Conservation (phyloP, 768 basidiomycete species). For the Podaxis pistillaris region DNA sequence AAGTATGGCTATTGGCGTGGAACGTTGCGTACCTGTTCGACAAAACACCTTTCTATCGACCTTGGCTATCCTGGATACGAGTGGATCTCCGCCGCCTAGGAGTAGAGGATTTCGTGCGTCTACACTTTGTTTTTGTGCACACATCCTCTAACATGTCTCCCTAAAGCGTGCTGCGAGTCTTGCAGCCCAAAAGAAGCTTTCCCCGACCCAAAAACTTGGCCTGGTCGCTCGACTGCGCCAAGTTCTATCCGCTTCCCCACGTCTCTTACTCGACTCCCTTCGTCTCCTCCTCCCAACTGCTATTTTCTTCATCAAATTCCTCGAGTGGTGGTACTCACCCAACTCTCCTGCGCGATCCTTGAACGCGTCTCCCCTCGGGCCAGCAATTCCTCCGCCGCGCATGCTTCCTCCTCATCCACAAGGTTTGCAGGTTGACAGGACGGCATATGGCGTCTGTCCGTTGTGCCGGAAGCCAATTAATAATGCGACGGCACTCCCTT, state of each 20-base stretch:
- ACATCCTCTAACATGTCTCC: not conserved
- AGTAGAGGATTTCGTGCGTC: conserved; percentile 73
- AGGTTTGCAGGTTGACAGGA: conserved; percentile 61
- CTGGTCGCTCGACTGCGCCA: conserved; percentile 43
- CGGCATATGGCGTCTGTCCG: conserved; percentile 80
- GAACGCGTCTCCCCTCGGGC: conserved; percentile 60
- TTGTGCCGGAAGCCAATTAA: conserved; percentile 69
- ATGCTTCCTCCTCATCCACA: conserved; percentile 74
- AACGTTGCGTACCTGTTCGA: conserved; percentile 93
- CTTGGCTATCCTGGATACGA: conserved; percentile 87
- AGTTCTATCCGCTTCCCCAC: conserved; percentile 53
- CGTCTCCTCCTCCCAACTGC: conserved; percentile 79
- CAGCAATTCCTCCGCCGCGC: conserved; percentile 72
- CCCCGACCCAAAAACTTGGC: conserved; percentile 32
- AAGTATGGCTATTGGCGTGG: conserved; percentile 79
- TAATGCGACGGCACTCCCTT: conserved; percentile 89
- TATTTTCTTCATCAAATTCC: conserved; percentile 94
- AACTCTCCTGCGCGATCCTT: conserved; percentile 80
- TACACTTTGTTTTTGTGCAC: conserved; percentile 2
- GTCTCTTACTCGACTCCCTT: conserved; percentile 71
- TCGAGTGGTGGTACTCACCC: conserved; percentile 99
- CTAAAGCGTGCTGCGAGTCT: conserved; percentile 41
- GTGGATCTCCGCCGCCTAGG: conserved; percentile 79
- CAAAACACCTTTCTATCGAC: conserved; percentile 80
- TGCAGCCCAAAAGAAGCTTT: conserved; percentile 27